Conservation (phyloP, 495 filamentous ascomycete genomes). For the Podospora pseudopauciseta region DNA sequence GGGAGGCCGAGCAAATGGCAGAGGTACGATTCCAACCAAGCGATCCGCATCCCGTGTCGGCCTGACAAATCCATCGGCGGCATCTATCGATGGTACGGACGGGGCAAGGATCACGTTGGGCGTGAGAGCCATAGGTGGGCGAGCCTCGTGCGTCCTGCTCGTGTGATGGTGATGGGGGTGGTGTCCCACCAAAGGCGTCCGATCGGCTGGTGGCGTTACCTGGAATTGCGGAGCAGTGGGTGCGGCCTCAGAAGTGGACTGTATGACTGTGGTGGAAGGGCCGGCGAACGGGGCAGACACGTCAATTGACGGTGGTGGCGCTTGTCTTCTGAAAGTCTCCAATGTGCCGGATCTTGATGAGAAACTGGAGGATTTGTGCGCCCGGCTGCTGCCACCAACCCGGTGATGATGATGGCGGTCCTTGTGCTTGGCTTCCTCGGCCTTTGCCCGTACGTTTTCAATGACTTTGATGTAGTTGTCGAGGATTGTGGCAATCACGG, state of each 20-base stretch:
- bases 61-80: slow-evolving; percentile 68
- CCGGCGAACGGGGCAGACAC: slow-evolving; percentile 45
- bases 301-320: slow-evolving; percentile 45
- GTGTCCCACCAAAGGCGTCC: slow-evolving; percentile 57
- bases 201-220: slow-evolving; percentile 71
- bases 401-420: slow-evolving; percentile 42
- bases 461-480: slow-evolving; percentile 97
- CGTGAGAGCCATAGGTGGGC: slow-evolving; percentile 55
- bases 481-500: slow-evolving; percentile 97
- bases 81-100: slow-evolving; percentile 69
- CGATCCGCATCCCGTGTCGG: slow-evolving; percentile 84
- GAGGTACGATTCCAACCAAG: slow-evolving; percentile 66
- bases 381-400: slow-evolving; percentile 38
- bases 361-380: slow-evolving; percentile 46
- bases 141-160: slow-evolving; percentile 42
- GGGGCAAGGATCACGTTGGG: slow-evolving; percentile 54
- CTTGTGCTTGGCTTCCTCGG: slow-evolving; percentile 61
- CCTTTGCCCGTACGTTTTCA: slow-evolving; percentile 82
- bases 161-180: slow-evolving; percentile 59
- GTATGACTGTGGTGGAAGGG: slow-evolving; percentile 40
- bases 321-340: slow-evolving; percentile 45
- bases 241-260: slow-evolving; percentile 50
- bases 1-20: slow-evolving; percentile 65
- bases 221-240: slow-evolving; percentile 62
- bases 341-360: slow-evolving; percentile 47